These are phyloP conservation scores for Williopsis jadinii DNA, from an alignment of 1,139 yeast genomes.

Conservation along the genomic window DNA sequence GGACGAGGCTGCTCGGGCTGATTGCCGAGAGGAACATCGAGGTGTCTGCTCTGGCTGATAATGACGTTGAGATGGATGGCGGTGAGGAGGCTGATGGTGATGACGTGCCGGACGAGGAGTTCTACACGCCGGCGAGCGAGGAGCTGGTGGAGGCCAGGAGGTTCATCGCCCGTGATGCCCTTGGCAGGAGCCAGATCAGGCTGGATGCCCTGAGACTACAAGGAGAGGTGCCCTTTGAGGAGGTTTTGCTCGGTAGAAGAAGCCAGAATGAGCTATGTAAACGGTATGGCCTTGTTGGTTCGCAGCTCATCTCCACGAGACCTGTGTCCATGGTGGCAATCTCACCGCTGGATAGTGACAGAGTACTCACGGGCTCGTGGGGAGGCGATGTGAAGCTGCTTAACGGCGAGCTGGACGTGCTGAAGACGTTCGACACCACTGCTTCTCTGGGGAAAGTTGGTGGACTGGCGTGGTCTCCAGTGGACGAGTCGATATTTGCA, in stretches of 20 bases:
- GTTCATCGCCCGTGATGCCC: conserved; percentile 43
- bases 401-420: conserved; percentile 31
- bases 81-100: conserved; percentile 32
- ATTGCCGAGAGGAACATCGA: conserved; percentile 25
- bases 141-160: conserved; percentile 51
- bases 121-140: conserved; percentile 72
- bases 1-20: conserved; percentile 48
- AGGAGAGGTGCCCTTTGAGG: conserved; percentile 18
- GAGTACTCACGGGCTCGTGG: conserved; percentile 77
- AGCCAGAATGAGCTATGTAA: conserved; percentile 31
- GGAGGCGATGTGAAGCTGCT: conserved; percentile 61
- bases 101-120: conserved; percentile 58
- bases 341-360: conserved; percentile 27
- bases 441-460: conserved; percentile 56
- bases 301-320: conserved; percentile 63
- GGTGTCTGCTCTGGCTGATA: conserved; percentile 13
- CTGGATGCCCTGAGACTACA: conserved; percentile 26
- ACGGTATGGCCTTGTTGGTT: conserved; percentile 46
- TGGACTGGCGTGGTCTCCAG: conserved; percentile 60
- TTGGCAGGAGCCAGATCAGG: conserved; percentile 39
- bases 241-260: conserved; percentile 41
- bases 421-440: conserved; percentile 23
- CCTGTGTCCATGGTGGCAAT: conserved; percentile 59
- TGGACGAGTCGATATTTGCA: conserved; percentile 28
- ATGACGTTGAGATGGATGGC: conserved; percentile 23